Percentiles rank a stretch among this genome's conserved stretches.
phyloP scores from a whole-genome alignment of 1,284 basidiomycete species.

The Inonotus obliquus region DNA sequence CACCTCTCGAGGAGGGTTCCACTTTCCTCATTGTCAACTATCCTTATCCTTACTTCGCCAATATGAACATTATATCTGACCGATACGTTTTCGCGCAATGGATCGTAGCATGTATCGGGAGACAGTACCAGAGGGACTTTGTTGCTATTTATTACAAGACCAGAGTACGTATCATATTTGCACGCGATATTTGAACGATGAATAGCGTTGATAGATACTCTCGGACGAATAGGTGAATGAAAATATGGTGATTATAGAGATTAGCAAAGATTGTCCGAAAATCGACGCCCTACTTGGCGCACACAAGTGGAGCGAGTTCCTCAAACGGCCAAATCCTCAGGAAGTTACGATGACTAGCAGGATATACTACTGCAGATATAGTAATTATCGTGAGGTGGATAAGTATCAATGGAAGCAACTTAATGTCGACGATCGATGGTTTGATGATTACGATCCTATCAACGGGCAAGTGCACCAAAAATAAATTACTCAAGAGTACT shows the following conservation, averaged over 20 bases:
- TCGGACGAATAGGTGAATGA: neutral
- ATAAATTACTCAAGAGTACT: neutral
- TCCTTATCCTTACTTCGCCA: conserved; percentile 45
- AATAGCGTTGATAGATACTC: neutral
- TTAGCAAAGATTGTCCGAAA: conserved; percentile 36
- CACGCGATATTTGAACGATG: neutral
- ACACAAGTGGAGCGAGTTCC: conserved; percentile 57
- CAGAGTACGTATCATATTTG: conserved; percentile 38
- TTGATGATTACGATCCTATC: conserved; percentile 40
- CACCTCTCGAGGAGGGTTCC: conserved; percentile 51
- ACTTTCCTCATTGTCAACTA: conserved; percentile 58
- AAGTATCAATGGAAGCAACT: conserved; percentile 61
- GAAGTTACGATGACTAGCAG: conserved; percentile 39
- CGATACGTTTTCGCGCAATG: conserved; percentile 50
- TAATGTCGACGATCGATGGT: conserved; percentile 50
- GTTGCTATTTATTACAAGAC: conserved; percentile 60
- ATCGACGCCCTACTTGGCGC: conserved; percentile 51
- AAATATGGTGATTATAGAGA: conserved; percentile 62
- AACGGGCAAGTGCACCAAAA: conserved; percentile 30
- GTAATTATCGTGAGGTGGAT: conserved; percentile 38
- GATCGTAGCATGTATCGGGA: conserved; percentile 54
- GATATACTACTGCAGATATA: conserved; percentile 51
- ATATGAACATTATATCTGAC: conserved; percentile 48
- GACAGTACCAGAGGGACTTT: conserved; percentile 33
- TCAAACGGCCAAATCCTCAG: conserved; percentile 39